Evolutionary conservation across 1,139 yeast genomes (phyloP), one percentile per base, ranked within the genome.

Genomic region (Pichia sp.): DNA sequence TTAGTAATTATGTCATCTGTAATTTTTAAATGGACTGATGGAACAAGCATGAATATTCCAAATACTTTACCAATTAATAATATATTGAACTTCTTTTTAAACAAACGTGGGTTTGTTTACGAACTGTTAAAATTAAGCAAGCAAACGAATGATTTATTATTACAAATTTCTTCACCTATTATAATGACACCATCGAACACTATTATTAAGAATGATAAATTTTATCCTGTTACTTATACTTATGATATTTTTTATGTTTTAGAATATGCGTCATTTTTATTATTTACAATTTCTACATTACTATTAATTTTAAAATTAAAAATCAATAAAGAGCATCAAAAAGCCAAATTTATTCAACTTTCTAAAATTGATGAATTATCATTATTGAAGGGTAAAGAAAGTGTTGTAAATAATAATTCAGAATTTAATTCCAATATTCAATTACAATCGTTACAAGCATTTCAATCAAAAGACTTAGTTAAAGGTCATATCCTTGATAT

Each of bases 401-500:
- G 18, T 18, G 18, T 18, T 18, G 18, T 18, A 18, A 18, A 18
- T 18, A 18, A 18, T 18, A 18, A 18, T 18, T 18, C 18, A 18
- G 18, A 18, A 18, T 18, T 18, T 18, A 18, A 18, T 18, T 18
- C 18, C 18, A 18, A 18, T 18, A 18, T 18, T 18, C 18, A 18
- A 18, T 40, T 31, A 31, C 1, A 25, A 10, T 8, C 31, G 6
- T 11, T 33, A 33, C 50, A 40, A 27, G 26, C 33, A 33, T 72
- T 74, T 50, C 69, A 67, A 35, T 67, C 69, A 34, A 80, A 81
- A 51, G 87, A 83, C 53, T 68, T 86, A 43, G 56, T 68, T 30
- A 71, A 73, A 27, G 81, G 79, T 2, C 89, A 83, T 60, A 65
- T 70, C 31, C 67, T 85, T 45, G 95, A 87, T 63, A 74, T 86